phyloP scores from a whole-genome alignment of 768 basidiomycete species.

The Pluteus cervinus region DNA sequence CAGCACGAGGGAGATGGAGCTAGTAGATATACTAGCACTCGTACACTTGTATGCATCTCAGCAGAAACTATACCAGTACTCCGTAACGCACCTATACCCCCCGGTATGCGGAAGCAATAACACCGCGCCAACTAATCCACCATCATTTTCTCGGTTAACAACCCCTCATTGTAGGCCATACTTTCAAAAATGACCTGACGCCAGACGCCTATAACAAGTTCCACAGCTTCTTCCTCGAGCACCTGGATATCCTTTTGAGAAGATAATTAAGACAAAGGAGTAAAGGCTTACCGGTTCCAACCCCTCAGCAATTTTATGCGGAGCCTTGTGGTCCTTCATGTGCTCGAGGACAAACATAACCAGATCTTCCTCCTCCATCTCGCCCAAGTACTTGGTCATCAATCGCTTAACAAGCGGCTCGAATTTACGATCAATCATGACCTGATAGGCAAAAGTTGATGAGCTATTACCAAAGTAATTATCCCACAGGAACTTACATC shows the following conservation, averaged over 20 bases:
- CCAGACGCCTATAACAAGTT: constrained; percentile 79
- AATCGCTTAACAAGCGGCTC: constrained; percentile 77
- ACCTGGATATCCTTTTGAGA: constrained; percentile 44
- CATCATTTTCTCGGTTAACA: constrained; percentile 81
- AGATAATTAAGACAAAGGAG: background rate
- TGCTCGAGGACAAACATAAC: constrained; percentile 94
- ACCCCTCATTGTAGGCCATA: constrained; percentile 85
- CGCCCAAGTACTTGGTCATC: constrained; percentile 86
- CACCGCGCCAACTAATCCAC: constrained; percentile 48
- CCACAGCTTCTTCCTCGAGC: constrained; percentile 84
- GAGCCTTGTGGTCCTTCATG: constrained; percentile 83
- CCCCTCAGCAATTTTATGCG: constrained; percentile 82
- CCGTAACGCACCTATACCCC: constrained; percentile 59
- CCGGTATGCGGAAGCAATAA: constrained; percentile 9
- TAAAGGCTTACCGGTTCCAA: constrained; percentile 73
- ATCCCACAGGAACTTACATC: constrained; percentile 52
- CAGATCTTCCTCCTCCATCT: constrained; percentile 89
- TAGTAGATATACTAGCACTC: too few relatives aligned
- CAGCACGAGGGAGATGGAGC: too few relatives aligned
- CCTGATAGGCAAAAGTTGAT: constrained; percentile 33
- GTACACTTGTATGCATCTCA: constrained; percentile 38
- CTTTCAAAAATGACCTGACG: constrained; percentile 93
- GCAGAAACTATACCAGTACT: constrained; percentile 39
- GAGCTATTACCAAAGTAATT: constrained; percentile 11
- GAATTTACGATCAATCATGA: constrained; percentile 78